Percentiles rank a stretch among this genome's conserved stretches.
Conservation (phyloP, 108 stramenopile genomes). For the Cyclotella cryptica region DNA sequence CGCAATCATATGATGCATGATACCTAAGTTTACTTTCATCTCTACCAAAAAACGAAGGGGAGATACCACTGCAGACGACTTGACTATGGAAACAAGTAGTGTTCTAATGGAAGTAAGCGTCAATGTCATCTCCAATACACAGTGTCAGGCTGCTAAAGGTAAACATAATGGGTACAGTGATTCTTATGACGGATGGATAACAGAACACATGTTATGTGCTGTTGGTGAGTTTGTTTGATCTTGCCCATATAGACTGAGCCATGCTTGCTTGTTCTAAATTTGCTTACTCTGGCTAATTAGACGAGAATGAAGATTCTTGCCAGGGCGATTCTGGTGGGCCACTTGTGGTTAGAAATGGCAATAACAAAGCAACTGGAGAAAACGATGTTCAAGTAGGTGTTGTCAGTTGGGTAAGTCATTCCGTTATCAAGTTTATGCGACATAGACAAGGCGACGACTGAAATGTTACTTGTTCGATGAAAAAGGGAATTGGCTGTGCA, state of each 20-base stretch:
- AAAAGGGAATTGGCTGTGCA: conserved; percentile 47
- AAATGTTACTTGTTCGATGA: background rate
- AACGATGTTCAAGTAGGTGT: conserved; percentile 55
- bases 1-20: too few species aligned
- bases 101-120: conserved; percentile 29
- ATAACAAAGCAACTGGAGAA: background rate
- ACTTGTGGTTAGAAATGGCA: conserved; percentile 5
- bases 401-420: conserved; percentile 50
- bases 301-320: conserved; percentile 42
- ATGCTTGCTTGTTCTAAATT: background rate
- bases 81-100: background rate
- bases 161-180: background rate
- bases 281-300: background rate
- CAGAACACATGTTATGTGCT: conserved; percentile 57
- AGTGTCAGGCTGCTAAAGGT: conserved; percentile 25
- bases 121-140: conserved; percentile 22
- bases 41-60: conserved; percentile 17
- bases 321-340: conserved; percentile 65
- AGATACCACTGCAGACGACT: conserved; percentile 15
- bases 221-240: background rate
- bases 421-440: background rate
- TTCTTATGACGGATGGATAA: conserved; percentile 41
- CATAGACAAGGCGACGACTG: background rate
- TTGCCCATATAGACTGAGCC: background rate
- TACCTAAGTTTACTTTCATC: too few species aligned